phyloP scores from a whole-genome alignment of 2,329 filamentous ascomycete genomes.

The Aspergillus sp. region DNA sequence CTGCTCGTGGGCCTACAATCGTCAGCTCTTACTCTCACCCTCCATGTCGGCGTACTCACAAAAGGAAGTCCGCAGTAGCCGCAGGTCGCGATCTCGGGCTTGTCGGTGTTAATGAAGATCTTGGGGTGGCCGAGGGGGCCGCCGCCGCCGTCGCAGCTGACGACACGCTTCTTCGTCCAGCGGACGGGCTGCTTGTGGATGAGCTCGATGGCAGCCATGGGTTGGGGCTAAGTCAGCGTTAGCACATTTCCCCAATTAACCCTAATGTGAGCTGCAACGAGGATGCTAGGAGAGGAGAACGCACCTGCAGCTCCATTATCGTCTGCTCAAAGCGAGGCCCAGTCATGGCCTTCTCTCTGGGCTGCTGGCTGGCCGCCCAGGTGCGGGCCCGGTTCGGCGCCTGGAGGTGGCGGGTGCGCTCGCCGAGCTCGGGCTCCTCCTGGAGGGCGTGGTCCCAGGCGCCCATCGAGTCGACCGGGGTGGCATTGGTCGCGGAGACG shows the following conservation, averaged over 20 bases:
- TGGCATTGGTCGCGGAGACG: constrained; percentile 62
- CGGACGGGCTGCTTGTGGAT: constrained; percentile 93
- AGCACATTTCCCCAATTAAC: no score
- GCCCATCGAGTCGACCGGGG: constrained; percentile 49
- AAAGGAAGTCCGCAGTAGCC: constrained; percentile 92
- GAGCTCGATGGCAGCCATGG: constrained; percentile 86
- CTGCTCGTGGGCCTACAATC: constrained; percentile 77
- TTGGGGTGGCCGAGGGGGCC: constrained; percentile 85
- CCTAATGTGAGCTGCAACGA: no score
- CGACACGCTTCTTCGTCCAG: constrained; percentile 81
- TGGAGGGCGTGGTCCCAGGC: constrained; percentile 53
- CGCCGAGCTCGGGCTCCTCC: constrained; percentile 55
- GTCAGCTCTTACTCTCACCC: not conserved
- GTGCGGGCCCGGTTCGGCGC: constrained; percentile 79
- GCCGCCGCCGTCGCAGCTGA: constrained; percentile 88
- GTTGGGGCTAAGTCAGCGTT: constrained; percentile 66
- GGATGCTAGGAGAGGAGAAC: constrained; percentile 32
- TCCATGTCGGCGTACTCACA: constrained; percentile 58
- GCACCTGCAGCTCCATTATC: constrained; percentile 86
- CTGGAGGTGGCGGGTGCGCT: constrained; percentile 64
- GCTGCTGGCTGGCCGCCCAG: constrained; percentile 85
- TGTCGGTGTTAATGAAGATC: constrained; percentile 98
- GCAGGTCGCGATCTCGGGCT: constrained; percentile 87
- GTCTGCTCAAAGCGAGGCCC: constrained; percentile 97
- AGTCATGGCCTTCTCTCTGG: constrained; percentile 79